Evolutionary conservation across 2,329 filamentous ascomycete genomes (phyloP).

Genomic region (Chalaropsis thielavioides): DNA sequence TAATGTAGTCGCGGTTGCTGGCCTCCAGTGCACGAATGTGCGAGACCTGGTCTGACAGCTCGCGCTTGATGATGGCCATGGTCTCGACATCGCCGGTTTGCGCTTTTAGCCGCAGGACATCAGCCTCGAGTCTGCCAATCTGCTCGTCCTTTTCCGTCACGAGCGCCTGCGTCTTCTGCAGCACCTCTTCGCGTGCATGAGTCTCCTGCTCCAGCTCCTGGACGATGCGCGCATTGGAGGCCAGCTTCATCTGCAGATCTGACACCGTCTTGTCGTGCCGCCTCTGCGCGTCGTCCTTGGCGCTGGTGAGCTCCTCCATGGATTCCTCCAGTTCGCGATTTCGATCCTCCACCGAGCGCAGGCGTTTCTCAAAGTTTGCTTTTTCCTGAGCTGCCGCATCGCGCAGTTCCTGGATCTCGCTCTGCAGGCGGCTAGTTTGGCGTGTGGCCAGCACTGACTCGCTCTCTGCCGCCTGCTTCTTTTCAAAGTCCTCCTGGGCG

Average conservation of each 20-base stretch:
- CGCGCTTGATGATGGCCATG: constrained; percentile 67
- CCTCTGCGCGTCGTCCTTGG: constrained; percentile 56
- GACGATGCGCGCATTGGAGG: constrained; percentile 32
- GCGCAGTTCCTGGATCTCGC: constrained; percentile 39
- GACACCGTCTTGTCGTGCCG: constrained; percentile 39
- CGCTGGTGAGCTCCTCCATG: constrained; percentile 51
- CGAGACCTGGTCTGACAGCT: constrained; percentile 81
- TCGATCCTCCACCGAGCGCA: constrained; percentile 58
- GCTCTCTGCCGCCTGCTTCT: constrained; percentile 43
- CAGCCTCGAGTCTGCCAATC: constrained; percentile 64
- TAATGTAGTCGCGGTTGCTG: constrained; percentile 61
- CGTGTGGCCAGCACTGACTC: constrained; percentile 36
- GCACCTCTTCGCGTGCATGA: constrained; percentile 38
- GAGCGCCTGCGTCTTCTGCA: constrained; percentile 50
- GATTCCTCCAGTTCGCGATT: constrained; percentile 65
- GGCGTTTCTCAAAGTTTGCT: constrained; percentile 51
- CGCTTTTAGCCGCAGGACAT: constrained; percentile 70
- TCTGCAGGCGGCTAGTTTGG: constrained; percentile 35
- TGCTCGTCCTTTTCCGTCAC: constrained; percentile 54
- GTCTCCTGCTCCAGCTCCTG: constrained; percentile 47
- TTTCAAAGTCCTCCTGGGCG: constrained; percentile 73
- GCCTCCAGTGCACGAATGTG: constrained; percentile 77
- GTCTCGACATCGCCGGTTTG: constrained; percentile 79
- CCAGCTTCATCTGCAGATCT: constrained; percentile 40
- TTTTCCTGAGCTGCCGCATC: constrained; percentile 40